Percentiles rank a stretch among this genome's conserved stretches.
These are phyloP conservation scores for Scedosporium boydii DNA, from an alignment of 2,329 filamentous ascomycete species.

Conservation along the genomic window DNA sequence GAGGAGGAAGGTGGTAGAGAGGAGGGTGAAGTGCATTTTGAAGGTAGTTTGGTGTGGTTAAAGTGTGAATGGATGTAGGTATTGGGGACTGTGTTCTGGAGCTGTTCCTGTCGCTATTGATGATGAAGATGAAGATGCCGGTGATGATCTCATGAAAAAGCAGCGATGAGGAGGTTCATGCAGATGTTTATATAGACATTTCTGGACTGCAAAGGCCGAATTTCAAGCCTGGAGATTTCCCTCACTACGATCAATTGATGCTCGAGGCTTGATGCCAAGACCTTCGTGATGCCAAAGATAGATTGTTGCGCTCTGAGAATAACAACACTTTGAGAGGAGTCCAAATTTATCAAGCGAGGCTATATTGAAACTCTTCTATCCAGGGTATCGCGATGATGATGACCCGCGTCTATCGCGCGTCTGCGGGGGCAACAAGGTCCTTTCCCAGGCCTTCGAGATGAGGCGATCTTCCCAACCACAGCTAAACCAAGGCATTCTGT, in stretches of 20 bases:
- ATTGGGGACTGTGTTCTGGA: neutral
- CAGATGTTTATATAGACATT: no score
- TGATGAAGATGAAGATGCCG: no score
- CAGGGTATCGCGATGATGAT: neutral
- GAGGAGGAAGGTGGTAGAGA: neutral
- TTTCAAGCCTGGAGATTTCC: no score
- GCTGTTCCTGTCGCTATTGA: neutral
- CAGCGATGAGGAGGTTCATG: no score
- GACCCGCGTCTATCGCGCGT: neutral
- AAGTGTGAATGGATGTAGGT: neutral
- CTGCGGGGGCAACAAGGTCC: neutral
- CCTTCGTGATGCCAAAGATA: neutral
- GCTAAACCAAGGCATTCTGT: neutral
- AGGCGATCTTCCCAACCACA: neutral
- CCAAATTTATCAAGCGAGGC: neutral
- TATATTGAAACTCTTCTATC: neutral
- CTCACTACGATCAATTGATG: neutral
- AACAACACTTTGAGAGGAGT: neutral
- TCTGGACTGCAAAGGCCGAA: no score
- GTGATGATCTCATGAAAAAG: neutral
- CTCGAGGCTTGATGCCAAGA: neutral
- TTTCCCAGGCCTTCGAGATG: neutral
- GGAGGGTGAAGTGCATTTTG: neutral
- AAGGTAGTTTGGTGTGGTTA: neutral
- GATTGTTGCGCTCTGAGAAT: neutral